Conservation (phyloP, 768 basidiomycete genomes). For the Gymnopilus dilepis region DNA sequence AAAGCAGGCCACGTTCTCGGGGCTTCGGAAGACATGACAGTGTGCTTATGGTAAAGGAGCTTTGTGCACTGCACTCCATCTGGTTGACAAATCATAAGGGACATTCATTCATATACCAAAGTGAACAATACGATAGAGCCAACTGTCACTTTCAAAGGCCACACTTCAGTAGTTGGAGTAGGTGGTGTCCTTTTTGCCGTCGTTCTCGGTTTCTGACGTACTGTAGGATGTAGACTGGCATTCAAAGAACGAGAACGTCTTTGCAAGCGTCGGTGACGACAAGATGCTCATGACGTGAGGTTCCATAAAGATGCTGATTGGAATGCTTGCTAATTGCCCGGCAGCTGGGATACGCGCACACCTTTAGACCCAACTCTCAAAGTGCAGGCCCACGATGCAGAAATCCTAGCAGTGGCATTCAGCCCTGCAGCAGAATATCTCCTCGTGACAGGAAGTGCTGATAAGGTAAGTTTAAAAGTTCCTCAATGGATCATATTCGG, state of each 20-base stretch:
- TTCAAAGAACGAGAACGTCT: slow-evolving; percentile 76
- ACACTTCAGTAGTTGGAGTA: slow-evolving; percentile 91
- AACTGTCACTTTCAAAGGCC: slow-evolving; percentile 81
- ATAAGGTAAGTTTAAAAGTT: slow-evolving; percentile 66
- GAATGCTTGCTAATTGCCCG: slow-evolving; percentile 2
- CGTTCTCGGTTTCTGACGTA: slow-evolving; percentile 13
- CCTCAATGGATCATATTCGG: not conserved
- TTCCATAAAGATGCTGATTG: slow-evolving; percentile 12
- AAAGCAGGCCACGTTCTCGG: slow-evolving; percentile 87
- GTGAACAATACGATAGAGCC: slow-evolving; percentile 83
- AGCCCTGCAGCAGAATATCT: slow-evolving; percentile 82
- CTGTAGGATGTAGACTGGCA: slow-evolving; percentile 97
- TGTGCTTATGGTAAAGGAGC: slow-evolving; percentile 83
- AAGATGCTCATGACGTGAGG: slow-evolving; percentile 90
- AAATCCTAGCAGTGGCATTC: slow-evolving; percentile 91
- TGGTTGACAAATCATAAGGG: slow-evolving; percentile 60
- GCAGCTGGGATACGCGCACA: slow-evolving; percentile 92
- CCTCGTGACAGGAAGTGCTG: slow-evolving; percentile 89
- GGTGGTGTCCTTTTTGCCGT: slow-evolving; percentile 32
- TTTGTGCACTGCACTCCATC: too few species aligned
- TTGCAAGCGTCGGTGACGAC: slow-evolving; percentile 97
- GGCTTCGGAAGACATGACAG: slow-evolving; percentile 94
- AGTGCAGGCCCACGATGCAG: slow-evolving; percentile 86
- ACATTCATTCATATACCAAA: slow-evolving; percentile 88
- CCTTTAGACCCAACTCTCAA: slow-evolving; percentile 69